Base-by-base conservation (phyloP, 805 yeast genomes). In the Candida alai region DNA sequence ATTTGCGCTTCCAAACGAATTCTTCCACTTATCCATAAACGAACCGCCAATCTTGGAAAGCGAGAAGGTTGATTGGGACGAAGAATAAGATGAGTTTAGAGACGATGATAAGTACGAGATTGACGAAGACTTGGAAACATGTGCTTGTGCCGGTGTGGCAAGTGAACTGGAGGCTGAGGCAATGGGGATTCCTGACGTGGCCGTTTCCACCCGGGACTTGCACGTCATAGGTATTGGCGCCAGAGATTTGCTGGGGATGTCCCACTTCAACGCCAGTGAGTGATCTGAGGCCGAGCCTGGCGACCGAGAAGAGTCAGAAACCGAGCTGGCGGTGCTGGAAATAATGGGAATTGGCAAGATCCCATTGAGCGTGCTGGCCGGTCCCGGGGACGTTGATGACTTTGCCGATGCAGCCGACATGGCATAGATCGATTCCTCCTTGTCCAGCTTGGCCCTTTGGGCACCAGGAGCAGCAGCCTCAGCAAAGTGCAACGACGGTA, bases 11-110 rank as follows among this genome's bases (percentile, higher is more conserved):
- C 49, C 50, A 21, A 61, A 51, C 2, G 67, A 56, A 34, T 51
- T 53, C 37, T 57, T 58, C 74, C 75, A 68, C 42, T 62, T 66
- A 7, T 68, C 75, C 43, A 68, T 44, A 39, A 68, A 65, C 32
- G 70, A 60, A 16, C 67, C 60, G 1, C 73, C 70, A 17, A 65
- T 38, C 35, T 65, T 62, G 4, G 66, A 53, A 15, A 66, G 44
- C 1, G 71, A 65, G 42, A 59, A 65, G 33, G 60, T 61, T 3
- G 68, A 62, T 2, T 64, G 57, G 2, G 66, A 59, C 2, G 68
- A 62, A 6, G 59, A 47, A 20, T 51, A 34, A 2, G 70, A 62
- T 3, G 65, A 58, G 35, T 55, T 62, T 35, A 67, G 52, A 3
- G 72, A 65, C 9, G 70, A 62, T 4, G 71, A 63, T 14, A 62